Evolutionary conservation across 2,329 filamentous ascomycete genomes (phyloP).

Genomic region (Leptoxyphium fumago): DNA sequence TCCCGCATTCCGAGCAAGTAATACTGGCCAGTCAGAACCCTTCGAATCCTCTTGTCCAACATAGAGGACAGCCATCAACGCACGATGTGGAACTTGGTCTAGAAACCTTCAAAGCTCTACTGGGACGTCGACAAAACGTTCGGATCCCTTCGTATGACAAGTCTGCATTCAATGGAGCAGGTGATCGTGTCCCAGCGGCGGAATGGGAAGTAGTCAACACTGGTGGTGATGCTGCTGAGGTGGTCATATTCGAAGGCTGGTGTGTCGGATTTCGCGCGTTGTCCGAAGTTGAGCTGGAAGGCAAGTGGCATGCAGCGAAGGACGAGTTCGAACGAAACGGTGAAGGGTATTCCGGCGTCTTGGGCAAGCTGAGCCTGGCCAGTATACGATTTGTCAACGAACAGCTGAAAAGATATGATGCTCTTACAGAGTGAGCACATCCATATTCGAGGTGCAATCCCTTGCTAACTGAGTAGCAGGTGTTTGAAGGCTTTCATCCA

Average conservation of each 20-base stretch:
- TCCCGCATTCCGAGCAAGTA: conserved; percentile 53
- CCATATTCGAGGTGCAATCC: neutral
- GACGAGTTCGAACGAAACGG: conserved; percentile 34
- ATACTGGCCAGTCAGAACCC: conserved; percentile 50
- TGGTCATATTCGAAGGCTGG: conserved; percentile 83
- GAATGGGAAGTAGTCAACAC: conserved; percentile 47
- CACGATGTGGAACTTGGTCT: conserved; percentile 58
- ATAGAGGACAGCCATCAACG: conserved; percentile 70
- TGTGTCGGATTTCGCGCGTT: conserved; percentile 69
- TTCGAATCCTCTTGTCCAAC: conserved; percentile 60
- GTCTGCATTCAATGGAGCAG: conserved; percentile 57
- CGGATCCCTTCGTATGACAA: conserved; percentile 73
- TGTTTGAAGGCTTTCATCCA: conserved; percentile 50
- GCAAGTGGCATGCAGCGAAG: conserved; percentile 37
- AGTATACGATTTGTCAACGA: conserved; percentile 46
- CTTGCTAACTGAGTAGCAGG: conserved; percentile 18
- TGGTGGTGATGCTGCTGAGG: conserved; percentile 36
- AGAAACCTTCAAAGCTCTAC: conserved; percentile 47
- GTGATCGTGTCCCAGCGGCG: conserved; percentile 52
- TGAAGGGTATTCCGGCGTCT: conserved; percentile 30
- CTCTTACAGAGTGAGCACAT: conserved; percentile 35
- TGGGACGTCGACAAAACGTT: conserved; percentile 33
- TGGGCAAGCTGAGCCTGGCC: conserved; percentile 40
- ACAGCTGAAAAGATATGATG: conserved; percentile 42
- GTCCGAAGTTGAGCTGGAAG: conserved; percentile 36